Conservation (phyloP, 2,329 filamentous ascomycete genomes). For the Lachnellula arida region DNA sequence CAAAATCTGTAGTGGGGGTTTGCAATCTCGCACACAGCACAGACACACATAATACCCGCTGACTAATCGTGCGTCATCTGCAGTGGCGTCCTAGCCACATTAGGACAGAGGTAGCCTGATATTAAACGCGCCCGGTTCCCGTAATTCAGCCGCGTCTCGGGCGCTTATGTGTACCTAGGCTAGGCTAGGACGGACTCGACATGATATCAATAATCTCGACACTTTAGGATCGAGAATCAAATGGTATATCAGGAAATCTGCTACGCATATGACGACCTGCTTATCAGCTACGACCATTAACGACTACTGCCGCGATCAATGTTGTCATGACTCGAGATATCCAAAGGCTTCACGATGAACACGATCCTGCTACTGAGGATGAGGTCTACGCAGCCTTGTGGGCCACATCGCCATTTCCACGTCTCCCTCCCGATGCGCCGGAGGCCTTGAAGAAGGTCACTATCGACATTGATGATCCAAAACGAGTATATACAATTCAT, state of each 20-base stretch:
- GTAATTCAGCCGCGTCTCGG: no score
- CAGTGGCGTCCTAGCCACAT: no score
- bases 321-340: constrained; percentile 49
- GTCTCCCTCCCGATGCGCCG: constrained; percentile 57
- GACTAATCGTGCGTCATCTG: no score
- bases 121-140: background rate
- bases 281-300: no score
- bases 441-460: constrained; percentile 50
- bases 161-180: no score
- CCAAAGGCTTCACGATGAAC: constrained; percentile 21
- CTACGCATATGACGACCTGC: constrained; percentile 15
- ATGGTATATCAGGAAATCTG: constrained; percentile 24
- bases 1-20: no score
- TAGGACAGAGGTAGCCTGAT: background rate
- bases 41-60: no score
- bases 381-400: constrained; percentile 52
- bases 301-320: constrained; percentile 4
- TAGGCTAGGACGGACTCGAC: no score
- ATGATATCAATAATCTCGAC: no score
- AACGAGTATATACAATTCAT: constrained; percentile 56
- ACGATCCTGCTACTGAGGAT: constrained; percentile 19
- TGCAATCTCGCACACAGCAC: no score
- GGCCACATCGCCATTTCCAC: constrained; percentile 56
- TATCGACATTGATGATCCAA: constrained; percentile 57
- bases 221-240: no score